Evolutionary conservation across 2,329 filamentous ascomycete species (phyloP), one percentile per base, ranked within the genome.

Genomic region (Arachnopeziza araneosa): DNA sequence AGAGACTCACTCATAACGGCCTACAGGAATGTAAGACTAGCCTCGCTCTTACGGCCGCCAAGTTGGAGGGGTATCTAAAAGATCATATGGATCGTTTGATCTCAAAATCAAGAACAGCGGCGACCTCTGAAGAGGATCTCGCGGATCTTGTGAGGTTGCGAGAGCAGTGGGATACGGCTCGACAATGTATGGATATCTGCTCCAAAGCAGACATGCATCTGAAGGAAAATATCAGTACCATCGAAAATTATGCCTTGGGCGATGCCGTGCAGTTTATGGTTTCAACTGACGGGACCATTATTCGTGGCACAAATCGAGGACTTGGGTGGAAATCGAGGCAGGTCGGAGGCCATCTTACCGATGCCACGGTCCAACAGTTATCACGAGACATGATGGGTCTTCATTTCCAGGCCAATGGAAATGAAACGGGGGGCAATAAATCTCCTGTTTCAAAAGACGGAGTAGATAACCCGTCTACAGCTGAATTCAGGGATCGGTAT

Each of bases 251-350:
- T 54, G 70, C 66, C 49, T 73, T 69, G 17, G 72, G 73, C 17
- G 72, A 75, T 57, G 64, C 72, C 32, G 48, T 75, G 8, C 72
- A 75, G 56, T 73, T 74, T 56, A 74, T 75, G 72, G 71, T 74
- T 52, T 75, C 73, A 44, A 69, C 72, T 12, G 69, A 72, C 59
- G 70, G 70, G n/a, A 68, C 71, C 36, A 62, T 68, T 30, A 62
- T 75, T 57, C 68, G 73, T 56, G 70, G 72, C 50, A 74, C 61
- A 60, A 75, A 74, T 60, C 64, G 66, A 62, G 68, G 67, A 52
- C 56, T 68, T 61, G 67, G 66, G n/a, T 72, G 69, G 69, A 72
- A 70, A 62, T 68, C 63, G 22, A 73, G 69, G 63, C 71, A 75
- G 62, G 67, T 74, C 50, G 71, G 71, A 60, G 71, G 71, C 57